Conservation (phyloP, 2,329 filamentous ascomycete species). For the Alternaria triticina region DNA sequence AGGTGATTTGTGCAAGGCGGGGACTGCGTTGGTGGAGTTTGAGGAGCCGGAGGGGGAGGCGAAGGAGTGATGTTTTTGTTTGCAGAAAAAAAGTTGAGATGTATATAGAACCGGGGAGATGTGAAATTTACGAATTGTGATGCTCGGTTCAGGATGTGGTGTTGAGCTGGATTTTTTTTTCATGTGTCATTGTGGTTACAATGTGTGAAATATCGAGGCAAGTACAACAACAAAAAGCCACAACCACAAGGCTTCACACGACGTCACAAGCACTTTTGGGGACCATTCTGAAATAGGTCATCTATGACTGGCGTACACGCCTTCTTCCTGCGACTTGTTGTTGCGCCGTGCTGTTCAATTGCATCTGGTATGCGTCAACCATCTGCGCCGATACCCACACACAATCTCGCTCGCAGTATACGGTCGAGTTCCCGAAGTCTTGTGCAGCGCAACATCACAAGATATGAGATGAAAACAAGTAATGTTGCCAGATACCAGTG, state of each 20-base stretch:
- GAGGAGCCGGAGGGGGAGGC: constrained; percentile 22
- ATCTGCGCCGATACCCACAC: background rate
- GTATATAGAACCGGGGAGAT: background rate
- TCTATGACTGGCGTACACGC: too few species aligned
- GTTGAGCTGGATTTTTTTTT: background rate
- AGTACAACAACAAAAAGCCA: background rate
- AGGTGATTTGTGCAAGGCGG: constrained; percentile 55
- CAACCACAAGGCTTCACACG: background rate
- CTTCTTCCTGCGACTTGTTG: background rate
- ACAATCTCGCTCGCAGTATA: background rate
- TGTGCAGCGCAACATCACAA: background rate
- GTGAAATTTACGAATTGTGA: background rate
- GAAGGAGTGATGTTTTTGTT: background rate
- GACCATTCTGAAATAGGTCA: too few species aligned
- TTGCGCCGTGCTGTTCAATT: background rate
- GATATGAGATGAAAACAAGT: background rate
- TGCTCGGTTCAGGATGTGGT: background rate
- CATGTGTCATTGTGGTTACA: background rate
- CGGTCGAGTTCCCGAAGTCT: background rate
- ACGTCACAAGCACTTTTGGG: background rate
- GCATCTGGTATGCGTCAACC: background rate
- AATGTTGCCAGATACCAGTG: background rate
- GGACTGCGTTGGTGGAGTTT: constrained; percentile 50
- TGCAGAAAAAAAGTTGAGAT: background rate
- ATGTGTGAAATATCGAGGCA: background rate